Percentiles rank a stretch among this genome's conserved stretches.
phyloP scores from a whole-genome alignment of 1,284 basidiomycete genomes.

The Austroboletus olivaceoglutinosus region DNA sequence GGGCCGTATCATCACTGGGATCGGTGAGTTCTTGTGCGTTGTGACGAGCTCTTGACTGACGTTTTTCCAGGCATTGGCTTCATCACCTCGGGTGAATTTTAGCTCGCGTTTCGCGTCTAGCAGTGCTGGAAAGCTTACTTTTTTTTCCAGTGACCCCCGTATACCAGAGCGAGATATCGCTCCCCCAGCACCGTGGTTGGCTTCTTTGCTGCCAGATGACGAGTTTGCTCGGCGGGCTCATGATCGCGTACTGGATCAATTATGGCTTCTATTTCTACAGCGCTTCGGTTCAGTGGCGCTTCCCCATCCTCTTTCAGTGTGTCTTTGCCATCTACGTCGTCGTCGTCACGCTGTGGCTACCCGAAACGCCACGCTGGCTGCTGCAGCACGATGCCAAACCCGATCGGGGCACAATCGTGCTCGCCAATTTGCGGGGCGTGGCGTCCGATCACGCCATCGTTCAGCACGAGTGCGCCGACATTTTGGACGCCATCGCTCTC shows the following conservation, averaged over 20 bases:
- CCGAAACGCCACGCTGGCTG: conserved; percentile 18
- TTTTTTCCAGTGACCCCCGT: conserved; percentile 10
- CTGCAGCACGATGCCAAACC: conserved; percentile 13
- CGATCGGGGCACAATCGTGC: conserved; percentile 11
- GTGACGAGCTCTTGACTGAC: not conserved
- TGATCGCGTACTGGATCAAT: conserved; percentile 18
- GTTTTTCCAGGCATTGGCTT: conserved; percentile 12
- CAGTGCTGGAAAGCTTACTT: not conserved
- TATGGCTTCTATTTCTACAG: conserved; percentile 17
- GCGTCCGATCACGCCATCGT: conserved; percentile 5
- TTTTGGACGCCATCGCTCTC: conserved; percentile 10
- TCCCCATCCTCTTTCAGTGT: conserved; percentile 16
- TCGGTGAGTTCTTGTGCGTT: conserved; percentile 2
- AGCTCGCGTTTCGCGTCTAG: not conserved
- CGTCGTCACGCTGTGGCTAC: conserved; percentile 13
- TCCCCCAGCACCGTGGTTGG: conserved; percentile 18
- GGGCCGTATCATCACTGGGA: conserved; percentile 11
- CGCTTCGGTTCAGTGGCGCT: conserved; percentile 13
- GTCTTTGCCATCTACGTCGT: conserved; percentile 16
- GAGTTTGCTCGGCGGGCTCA: conserved; percentile 13
- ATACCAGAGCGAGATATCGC: conserved; percentile 16
- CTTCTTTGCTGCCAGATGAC: conserved; percentile 16
- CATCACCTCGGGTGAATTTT: conserved; percentile 11
- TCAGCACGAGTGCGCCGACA: conserved; percentile 10
- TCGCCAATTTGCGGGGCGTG: conserved; percentile 13